These are phyloP conservation scores for Solidago caesia DNA, from an alignment of 129 eudicot genomes.

Conservation along the genomic window DNA sequence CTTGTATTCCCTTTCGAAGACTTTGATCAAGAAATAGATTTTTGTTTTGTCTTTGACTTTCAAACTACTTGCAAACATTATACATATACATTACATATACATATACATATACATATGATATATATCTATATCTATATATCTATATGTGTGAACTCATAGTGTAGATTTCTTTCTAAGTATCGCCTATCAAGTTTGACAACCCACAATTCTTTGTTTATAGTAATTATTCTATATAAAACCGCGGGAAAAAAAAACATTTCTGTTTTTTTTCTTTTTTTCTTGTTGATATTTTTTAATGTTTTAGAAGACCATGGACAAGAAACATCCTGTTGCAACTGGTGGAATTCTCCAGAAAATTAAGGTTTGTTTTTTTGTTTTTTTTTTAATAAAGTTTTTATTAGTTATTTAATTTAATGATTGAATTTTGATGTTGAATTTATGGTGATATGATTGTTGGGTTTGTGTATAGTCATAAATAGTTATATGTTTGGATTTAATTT, in stretches of 20 bases:
- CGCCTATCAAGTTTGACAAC: conserved; percentile 16
- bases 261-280: not conserved
- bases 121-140: not conserved
- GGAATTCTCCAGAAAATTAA: conserved; percentile 46
- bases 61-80: conserved; percentile 8
- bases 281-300: conserved; percentile 8
- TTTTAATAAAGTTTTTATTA: not conserved
- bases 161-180: not conserved
- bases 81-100: not conserved
- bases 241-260: conserved; percentile 19
- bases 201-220: conserved; percentile 1
- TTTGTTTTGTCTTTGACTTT: conserved; percentile 18
- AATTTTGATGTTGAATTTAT: conserved; percentile 11
- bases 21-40: not conserved
- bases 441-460: not conserved
- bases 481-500: not conserved
- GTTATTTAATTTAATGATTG: not conserved
- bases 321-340: conserved; percentile 29
- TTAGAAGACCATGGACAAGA: conserved; percentile 36
- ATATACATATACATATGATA: not conserved
- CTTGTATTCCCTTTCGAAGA: conserved; percentile 33
- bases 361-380: conserved; percentile 20
- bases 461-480: not conserved
- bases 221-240: not conserved
- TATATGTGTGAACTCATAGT: conserved; percentile 27